Conservation (phyloP, 2,329 filamentous ascomycete species). For the Emmonsiellopsis sp. region DNA sequence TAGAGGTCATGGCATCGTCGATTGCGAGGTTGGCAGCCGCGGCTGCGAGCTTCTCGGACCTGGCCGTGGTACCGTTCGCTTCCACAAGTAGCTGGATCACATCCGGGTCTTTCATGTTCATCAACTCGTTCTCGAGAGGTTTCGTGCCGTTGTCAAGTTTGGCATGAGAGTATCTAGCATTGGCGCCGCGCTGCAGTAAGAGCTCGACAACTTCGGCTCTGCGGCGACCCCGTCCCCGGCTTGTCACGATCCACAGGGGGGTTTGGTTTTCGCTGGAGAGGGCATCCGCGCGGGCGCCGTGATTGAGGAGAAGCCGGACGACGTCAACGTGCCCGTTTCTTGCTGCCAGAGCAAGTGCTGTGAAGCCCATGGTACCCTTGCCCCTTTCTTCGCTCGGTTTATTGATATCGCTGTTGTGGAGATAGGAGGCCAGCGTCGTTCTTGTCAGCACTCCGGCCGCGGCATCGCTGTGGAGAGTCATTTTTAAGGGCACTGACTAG, state of each 20-base stretch:
- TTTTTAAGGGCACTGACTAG: not conserved
- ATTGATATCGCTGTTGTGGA: not conserved
- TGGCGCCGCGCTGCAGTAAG: not conserved
- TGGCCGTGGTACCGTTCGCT: not conserved
- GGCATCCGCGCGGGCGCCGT: not conserved
- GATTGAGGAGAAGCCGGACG: not conserved
- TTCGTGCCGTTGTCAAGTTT: not conserved
- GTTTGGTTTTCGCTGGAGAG: not conserved
- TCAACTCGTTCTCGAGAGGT: not conserved
- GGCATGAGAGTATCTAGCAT: not conserved
- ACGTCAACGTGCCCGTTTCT: not conserved
- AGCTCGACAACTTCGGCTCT: not conserved
- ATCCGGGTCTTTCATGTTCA: not conserved
- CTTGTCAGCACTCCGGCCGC: not conserved
- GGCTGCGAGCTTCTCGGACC: not conserved
- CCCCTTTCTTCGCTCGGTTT: not conserved
- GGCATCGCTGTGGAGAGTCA: not conserved
- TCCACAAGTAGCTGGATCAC: not conserved
- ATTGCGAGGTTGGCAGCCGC: not conserved
- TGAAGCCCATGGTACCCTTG: not conserved
- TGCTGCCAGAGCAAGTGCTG: not conserved
- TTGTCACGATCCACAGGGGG: not conserved
- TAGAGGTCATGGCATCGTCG: not conserved
- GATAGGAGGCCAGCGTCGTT: not conserved
- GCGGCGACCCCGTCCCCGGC: not conserved